Percentiles rank a stretch among this genome's conserved stretches.
These are phyloP conservation scores for Leccinum sublutescens DNA, from an alignment of 768 basidiomycete genomes.

Conservation along the genomic window DNA sequence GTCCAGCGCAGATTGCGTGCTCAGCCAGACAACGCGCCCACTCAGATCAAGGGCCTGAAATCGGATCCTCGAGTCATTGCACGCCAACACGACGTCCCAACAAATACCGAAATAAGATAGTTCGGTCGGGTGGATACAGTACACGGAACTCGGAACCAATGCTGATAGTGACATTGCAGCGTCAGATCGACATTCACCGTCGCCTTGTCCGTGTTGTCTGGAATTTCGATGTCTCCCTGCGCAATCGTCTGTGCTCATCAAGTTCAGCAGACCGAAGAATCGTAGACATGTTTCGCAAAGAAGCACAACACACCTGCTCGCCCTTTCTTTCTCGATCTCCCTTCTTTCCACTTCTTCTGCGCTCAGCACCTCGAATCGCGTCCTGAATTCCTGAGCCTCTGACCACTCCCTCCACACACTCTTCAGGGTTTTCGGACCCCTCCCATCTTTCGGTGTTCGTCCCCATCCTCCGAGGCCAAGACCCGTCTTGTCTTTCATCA, in stretches of 20 bases:
- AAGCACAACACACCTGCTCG: constrained; percentile 50
- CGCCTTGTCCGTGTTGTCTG: constrained; percentile 46
- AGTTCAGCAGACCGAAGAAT: not conserved
- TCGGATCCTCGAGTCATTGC: constrained; percentile 8
- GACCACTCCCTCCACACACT: constrained; percentile 96
- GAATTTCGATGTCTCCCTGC: constrained; percentile 67
- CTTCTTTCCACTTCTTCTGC: constrained; percentile 90
- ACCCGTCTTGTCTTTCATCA: constrained; percentile 81
- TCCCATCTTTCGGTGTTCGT: constrained; percentile 70
- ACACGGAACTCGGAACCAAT: constrained; percentile 7
- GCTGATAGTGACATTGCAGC: constrained; percentile 6
- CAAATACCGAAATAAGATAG: constrained; percentile 28
- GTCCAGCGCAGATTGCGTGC: constrained; percentile 4
- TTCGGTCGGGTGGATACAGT: constrained; percentile 9
- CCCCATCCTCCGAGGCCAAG: constrained; percentile 74
- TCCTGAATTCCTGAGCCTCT: constrained; percentile 88
- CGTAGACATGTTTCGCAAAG: not conserved
- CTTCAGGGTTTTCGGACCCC: constrained; percentile 77
- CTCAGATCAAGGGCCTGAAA: constrained; percentile 15
- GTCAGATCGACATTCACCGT: constrained; percentile 24
- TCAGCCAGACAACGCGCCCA: constrained; percentile 7
- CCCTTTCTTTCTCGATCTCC: constrained; percentile 84
- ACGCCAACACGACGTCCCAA: constrained; percentile 9
- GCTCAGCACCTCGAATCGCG: constrained; percentile 80
- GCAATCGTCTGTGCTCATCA: constrained; percentile 46